Conservation (phyloP, 148 eudicot species). For the Dianthus caryophyllus region DNA sequence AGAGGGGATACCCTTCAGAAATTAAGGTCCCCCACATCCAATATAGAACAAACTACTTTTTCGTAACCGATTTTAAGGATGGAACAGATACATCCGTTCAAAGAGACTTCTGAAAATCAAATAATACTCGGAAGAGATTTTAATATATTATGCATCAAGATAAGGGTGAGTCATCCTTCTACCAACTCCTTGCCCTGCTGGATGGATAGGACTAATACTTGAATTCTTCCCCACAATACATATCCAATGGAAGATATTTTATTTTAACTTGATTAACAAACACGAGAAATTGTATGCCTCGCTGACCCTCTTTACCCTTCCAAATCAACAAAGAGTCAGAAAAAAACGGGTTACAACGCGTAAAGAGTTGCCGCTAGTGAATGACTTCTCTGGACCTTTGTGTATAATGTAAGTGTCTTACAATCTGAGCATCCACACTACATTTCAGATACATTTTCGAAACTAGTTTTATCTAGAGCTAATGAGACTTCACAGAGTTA, state of each 20-base stretch:
- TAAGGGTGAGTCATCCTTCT: background rate
- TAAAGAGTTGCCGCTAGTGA: background rate
- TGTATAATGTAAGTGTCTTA: background rate
- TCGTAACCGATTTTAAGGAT: no score
- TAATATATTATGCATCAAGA: slow-evolving; percentile 3
- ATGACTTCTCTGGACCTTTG: background rate
- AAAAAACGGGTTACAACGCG: background rate
- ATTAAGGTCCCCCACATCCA: no score
- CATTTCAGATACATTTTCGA: background rate
- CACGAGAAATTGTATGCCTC: no score
- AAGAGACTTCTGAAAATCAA: no score
- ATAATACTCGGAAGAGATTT: background rate
- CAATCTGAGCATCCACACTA: background rate
- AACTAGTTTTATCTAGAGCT: background rate
- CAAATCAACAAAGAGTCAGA: background rate
- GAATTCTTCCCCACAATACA: no score
- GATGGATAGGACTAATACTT: slow-evolving; percentile 16
- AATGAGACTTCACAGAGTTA: background rate
- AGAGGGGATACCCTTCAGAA: no score
- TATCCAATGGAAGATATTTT: no score
- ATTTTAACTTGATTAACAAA: no score
- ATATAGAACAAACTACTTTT: no score
- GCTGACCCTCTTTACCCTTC: no score
- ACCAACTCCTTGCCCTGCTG: slow-evolving; percentile 7
- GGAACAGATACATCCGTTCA: no score